Base-by-base conservation (phyloP, 495 filamentous ascomycete genomes). In the Lasiosphaeria miniovina region DNA sequence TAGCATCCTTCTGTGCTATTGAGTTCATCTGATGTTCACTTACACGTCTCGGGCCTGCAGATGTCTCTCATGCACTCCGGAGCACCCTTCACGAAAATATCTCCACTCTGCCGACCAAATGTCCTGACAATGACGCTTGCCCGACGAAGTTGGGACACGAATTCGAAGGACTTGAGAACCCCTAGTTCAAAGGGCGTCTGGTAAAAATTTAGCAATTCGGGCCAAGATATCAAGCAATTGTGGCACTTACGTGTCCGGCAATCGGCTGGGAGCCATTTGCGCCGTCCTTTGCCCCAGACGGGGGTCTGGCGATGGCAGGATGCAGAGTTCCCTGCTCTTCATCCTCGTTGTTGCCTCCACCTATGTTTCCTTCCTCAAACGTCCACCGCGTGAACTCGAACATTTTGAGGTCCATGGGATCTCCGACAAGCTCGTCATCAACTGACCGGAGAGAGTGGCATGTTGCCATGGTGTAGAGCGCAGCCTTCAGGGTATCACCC, bases 401-500 rank as follows among this genome's bases (percentile, higher is more conserved):
- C 95, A 99, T 99, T 68, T 98, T 98, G 49, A 97, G 76, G 72
- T 99, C 95, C 12, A 99, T 80, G 36, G 95, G 95, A 72, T 99
- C 95, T 6, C 95, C 95, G 24, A 99, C 76, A 14, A 96, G 78
- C 65, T 97, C 91, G 48, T 82, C 86, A 61, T 99, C 93, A 14
- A 98, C 86, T 40, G 87, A 82, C 35, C 91, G 84, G 14, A 99
- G 78, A 3, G 93, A 95, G 69, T 99, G 95, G 58, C 95, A 99
- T 8, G 94, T 99, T 34, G 94, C 90, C 95, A 99, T 99, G 0
- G 91, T 92, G 65, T 95, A 90, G 15, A 97, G 76, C 15, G 87
- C 85, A 36, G 87, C 87, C 60, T 85, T 88, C 60, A 87, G 84
- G 14, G 80, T 80, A 48, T 85, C 80, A 61, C 84, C 83, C 58